A percentile compares a stretch with the other conserved stretches of the same genome.
These are phyloP conservation scores for Rhodotorula sp. DNA, from an alignment of 1,284 basidiomycete species.

Conservation along the genomic window DNA sequence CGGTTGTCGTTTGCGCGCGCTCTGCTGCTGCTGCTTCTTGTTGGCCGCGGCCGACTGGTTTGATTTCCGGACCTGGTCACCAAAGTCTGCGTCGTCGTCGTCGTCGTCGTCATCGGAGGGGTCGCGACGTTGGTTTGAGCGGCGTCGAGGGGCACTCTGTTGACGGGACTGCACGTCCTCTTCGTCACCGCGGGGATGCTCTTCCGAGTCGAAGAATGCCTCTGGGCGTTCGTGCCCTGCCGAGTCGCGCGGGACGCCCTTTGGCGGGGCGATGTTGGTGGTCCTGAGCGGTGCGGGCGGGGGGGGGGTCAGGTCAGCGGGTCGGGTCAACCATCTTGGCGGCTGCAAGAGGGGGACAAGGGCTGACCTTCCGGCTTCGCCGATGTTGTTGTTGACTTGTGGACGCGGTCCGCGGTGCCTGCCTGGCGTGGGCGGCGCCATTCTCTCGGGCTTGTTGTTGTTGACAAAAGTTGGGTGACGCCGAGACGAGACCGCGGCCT, in stretches of 20 bases:
- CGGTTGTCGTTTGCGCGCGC: background rate
- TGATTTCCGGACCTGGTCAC: background rate
- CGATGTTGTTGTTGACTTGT: slow-evolving; percentile 36
- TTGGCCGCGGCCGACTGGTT: background rate
- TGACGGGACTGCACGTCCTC: background rate
- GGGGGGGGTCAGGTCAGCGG: no score
- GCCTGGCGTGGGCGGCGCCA: slow-evolving; percentile 23
- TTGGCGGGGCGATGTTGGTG: slow-evolving; percentile 33
- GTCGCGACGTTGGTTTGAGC: background rate
- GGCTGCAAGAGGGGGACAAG: no score
- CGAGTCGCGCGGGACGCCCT: slow-evolving; percentile 34
- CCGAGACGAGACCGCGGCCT: background rate
- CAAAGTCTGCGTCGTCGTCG: background rate
- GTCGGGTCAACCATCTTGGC: no score
- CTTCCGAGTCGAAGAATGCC: slow-evolving; percentile 36
- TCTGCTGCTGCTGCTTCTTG: background rate
- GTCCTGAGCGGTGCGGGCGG: no score
- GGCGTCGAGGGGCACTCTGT: background rate
- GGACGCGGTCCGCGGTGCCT: slow-evolving; percentile 21
- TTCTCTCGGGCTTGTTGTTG: background rate
- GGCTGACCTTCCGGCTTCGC: slow-evolving; percentile 30
- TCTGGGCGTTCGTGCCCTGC: slow-evolving; percentile 39
- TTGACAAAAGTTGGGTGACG: slow-evolving; percentile 5
- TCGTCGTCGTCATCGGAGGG: background rate
- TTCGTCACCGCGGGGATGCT: slow-evolving; percentile 2